Percentiles rank a stretch among this genome's conserved stretches.
These are phyloP conservation scores for Corynascus novoguineensis DNA, from an alignment of 495 filamentous ascomycete species.

Conservation along the genomic window DNA sequence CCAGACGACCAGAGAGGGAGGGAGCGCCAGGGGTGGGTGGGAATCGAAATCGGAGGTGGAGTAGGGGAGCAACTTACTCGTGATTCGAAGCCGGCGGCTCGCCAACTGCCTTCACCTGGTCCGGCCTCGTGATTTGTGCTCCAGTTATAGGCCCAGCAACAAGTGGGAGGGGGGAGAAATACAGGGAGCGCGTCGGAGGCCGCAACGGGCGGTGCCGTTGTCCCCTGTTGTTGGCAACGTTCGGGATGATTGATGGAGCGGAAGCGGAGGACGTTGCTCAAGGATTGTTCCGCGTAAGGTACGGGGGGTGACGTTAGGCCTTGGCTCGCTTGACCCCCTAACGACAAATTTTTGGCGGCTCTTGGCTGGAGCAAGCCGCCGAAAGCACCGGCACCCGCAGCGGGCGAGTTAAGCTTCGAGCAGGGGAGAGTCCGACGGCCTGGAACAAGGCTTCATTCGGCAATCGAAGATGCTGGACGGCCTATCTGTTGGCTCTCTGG, in stretches of 20 bases:
- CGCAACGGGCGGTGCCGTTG: conserved; percentile 10
- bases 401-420: not conserved
- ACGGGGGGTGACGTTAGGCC: conserved; percentile 26
- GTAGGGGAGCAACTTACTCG: conserved; percentile 27
- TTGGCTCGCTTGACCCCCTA: conserved; percentile 13
- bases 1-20: conserved; percentile 3
- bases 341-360: conserved; percentile 8
- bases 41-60: conserved; percentile 28
- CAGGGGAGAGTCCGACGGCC: not conserved
- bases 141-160: not conserved
- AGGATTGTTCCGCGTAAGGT: conserved; percentile 21
- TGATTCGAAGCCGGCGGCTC: conserved; percentile 18
- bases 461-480: not conserved
- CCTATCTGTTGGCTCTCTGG: not conserved
- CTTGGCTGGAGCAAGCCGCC: not conserved
- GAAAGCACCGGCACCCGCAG: not conserved
- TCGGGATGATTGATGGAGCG: not conserved
- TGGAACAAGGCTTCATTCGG: not conserved
- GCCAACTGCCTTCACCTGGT: conserved; percentile 13
- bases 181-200: conserved; percentile 1
- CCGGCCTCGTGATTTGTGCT: not conserved
- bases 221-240: conserved; percentile 6
- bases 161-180: not conserved
- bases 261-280: conserved; percentile 1
- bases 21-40: conserved; percentile 11